Conservation (phyloP, 495 filamentous ascomycete genomes). For the Xylaria acuta region DNA sequence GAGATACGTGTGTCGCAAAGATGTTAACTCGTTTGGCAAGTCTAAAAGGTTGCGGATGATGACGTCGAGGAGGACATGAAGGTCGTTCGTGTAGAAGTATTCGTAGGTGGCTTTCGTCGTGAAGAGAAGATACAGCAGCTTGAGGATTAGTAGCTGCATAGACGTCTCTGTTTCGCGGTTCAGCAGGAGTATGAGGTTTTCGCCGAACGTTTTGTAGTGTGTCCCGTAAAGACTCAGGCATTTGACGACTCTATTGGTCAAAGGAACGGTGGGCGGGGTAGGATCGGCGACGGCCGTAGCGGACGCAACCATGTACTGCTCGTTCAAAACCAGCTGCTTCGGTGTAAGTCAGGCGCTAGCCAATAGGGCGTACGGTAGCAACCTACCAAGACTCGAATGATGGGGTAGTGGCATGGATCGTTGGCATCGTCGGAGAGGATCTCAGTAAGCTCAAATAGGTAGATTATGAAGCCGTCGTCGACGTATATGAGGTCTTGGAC, state of each 20-base stretch:
- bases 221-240: slow-evolving; percentile 78
- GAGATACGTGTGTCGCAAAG: slow-evolving; percentile 95
- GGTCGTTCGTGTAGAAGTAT: slow-evolving; percentile 98
- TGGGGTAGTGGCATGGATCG: slow-evolving; percentile 95
- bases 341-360: slow-evolving; percentile 26
- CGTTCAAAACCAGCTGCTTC: slow-evolving; percentile 87
- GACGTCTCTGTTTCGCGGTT: slow-evolving; percentile 96
- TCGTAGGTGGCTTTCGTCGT: slow-evolving; percentile 89
- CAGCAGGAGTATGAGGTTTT: slow-evolving; percentile 94
- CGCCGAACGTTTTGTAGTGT: slow-evolving; percentile 90
- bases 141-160: slow-evolving; percentile 91
- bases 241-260: slow-evolving; percentile 95
- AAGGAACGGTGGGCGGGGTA: slow-evolving; percentile 48
- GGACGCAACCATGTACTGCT: slow-evolving; percentile 92
- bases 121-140: slow-evolving; percentile 93
- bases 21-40: slow-evolving; percentile 78
- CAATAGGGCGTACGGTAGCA: slow-evolving; percentile 12
- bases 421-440: slow-evolving; percentile 84
- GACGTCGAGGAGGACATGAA: slow-evolving; percentile 93
- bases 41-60: slow-evolving; percentile 95
- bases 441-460: slow-evolving; percentile 89
- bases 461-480: slow-evolving; percentile 83
- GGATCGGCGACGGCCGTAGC: slow-evolving; percentile 64
- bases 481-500: slow-evolving; percentile 78
- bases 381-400: slow-evolving; percentile 88